Base-by-base conservation (phyloP, 257 asterid genomes). In the Mentha longifolia region DNA sequence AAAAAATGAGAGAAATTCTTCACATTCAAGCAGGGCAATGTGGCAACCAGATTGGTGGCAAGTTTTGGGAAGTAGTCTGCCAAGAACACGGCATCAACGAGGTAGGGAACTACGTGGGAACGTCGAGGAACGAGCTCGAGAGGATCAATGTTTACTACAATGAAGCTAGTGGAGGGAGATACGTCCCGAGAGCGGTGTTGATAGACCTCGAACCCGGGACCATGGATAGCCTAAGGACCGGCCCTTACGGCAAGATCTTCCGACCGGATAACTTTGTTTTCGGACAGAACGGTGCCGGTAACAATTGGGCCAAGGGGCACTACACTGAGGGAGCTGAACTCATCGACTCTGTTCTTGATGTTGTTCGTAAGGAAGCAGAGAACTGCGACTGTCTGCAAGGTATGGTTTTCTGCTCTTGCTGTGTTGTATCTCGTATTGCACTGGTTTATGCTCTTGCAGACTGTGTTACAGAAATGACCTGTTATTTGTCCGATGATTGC, bases 1-100 rank as follows among this genome's bases (percentile, higher is more conserved):
- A 15, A 17, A 62, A 37, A 28, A 47, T 85, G 95, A 86, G 95
- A 74, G 95, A 88, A 77, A 88, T 88, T 52, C 88, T 88, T 39
- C 95, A 88, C 65, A 78, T 88, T 66, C 95, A 88, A 81, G 95
- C 88, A 39, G 92, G 95, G 19, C 95, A 86, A 77, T 88, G 95
- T 68, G 95, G 95, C 13, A 88, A 88, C 77, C 95, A 88, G 70
- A 88, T 88, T 42, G 95, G 92, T 10, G 89, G 86, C 69, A 88
- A 88, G 85, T 88, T 88, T 39, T 88, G 95, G 95, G 95, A 85
- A 62, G 95, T 84, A 16, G 88, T 88, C 9, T 88, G 95, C 69
- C 82, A 47, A 57, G 95, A 88, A 60, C 95, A 88, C 69, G 95
- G 92, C 0, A 88, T 88, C 54, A 79, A 84, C 65, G 81, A 80